Conservation (phyloP, 2,329 filamentous ascomycete species). For the Boeremia lycopersici region DNA sequence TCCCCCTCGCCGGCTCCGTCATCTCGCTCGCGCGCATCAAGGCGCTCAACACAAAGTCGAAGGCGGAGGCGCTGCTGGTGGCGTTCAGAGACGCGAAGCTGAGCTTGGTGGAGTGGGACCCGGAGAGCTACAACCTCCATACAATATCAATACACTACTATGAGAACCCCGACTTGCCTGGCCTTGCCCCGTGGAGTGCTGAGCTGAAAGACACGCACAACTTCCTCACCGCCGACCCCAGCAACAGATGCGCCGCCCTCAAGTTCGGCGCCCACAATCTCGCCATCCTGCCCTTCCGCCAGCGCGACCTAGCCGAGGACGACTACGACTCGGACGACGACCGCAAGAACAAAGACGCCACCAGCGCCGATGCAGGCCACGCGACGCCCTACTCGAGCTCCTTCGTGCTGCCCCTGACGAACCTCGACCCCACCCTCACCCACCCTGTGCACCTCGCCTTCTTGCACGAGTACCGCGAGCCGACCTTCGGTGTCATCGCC, state of each 20-base stretch:
- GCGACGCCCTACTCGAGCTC: constrained; percentile 82
- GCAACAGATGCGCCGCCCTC: constrained; percentile 89
- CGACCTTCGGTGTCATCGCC: constrained; percentile 93
- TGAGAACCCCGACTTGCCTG: constrained; percentile 87
- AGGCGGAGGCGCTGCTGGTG: constrained; percentile 81
- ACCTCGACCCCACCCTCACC: constrained; percentile 83
- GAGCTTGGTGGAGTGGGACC: constrained; percentile 92
- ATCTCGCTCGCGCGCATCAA: constrained; percentile 82
- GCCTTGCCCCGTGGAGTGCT: constrained; percentile 76
- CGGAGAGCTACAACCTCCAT: constrained; percentile 75
- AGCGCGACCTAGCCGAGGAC: constrained; percentile 85
- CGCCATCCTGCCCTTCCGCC: constrained; percentile 91
- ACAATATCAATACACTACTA: constrained; percentile 98
- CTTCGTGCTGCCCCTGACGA: constrained; percentile 88
- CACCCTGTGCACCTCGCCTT: constrained; percentile 93
- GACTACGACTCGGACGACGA: constrained; percentile 87
- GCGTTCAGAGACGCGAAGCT: constrained; percentile 91
- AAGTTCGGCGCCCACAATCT: constrained; percentile 89
- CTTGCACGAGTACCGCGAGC: constrained; percentile 94
- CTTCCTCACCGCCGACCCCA: constrained; percentile 85
- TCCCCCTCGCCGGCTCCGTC: constrained; percentile 80
- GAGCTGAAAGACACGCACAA: constrained; percentile 77
- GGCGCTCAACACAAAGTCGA: constrained; percentile 72
- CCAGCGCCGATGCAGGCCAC: constrained; percentile 44
- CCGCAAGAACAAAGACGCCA: constrained; percentile 31